phyloP scores from a whole-genome alignment of 768 basidiomycete genomes.

The Lentinula raphanica region DNA sequence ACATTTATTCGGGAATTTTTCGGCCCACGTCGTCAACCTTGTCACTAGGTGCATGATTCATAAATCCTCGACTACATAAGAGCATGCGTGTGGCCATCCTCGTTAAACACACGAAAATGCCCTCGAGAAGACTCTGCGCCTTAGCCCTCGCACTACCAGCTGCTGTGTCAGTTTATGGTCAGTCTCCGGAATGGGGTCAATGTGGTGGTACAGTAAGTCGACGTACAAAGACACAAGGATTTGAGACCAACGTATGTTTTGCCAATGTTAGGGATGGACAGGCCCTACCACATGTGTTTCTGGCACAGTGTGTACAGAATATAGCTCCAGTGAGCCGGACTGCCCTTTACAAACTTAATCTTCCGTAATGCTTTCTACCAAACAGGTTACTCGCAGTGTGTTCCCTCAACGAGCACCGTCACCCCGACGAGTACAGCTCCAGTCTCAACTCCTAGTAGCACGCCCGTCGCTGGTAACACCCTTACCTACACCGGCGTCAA shows the following conservation, averaged over 20 bases:
- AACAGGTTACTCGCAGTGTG: constrained; percentile 29
- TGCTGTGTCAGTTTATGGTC: constrained; percentile 13
- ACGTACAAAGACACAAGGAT: constrained; percentile 3
- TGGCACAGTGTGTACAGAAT: constrained; percentile 23
- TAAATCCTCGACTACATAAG: not conserved
- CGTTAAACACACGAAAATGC: constrained; percentile 12
- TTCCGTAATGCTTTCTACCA: not conserved
- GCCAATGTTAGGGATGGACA: constrained; percentile 23
- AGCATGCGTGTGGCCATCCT: not conserved
- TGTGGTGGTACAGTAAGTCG: constrained; percentile 13
- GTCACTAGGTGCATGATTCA: not conserved
- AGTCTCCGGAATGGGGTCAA: constrained; percentile 12
- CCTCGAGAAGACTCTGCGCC: constrained; percentile 12
- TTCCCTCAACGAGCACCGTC: constrained; percentile 19
- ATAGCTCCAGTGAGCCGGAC: constrained; percentile 23
- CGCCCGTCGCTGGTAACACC: constrained; percentile 20
- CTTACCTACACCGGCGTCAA: constrained; percentile 42
- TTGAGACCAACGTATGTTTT: not conserved
- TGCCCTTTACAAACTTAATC: not conserved
- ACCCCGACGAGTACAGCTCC: constrained; percentile 11
- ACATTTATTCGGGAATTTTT: not conserved
- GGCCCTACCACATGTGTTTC: constrained; percentile 30
- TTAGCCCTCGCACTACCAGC: constrained; percentile 8
- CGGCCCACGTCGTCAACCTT: not conserved
- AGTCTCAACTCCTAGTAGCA: constrained; percentile 3